Conservation (phyloP, 352 stramenopile species). For the Globisporangium iwayamae region DNA sequence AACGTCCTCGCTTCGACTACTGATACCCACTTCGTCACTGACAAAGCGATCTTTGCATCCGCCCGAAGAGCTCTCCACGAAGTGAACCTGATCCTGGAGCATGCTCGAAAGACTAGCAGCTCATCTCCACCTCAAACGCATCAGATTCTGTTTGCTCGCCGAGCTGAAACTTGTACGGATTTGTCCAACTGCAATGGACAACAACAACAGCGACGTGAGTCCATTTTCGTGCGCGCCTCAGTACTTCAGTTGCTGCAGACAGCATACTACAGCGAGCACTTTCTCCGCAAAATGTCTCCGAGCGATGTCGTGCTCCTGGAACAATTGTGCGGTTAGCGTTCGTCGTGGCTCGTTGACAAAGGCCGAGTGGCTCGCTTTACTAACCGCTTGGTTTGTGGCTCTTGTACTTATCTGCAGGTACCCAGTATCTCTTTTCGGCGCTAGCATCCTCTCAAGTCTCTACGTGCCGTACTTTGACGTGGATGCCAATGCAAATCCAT, state of each 20-base stretch:
- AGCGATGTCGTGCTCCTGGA: constrained; percentile 21
- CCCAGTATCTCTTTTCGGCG: constrained; percentile 26
- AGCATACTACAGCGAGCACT: constrained; percentile 25
- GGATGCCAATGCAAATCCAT: neutral
- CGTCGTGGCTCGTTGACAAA: neutral
- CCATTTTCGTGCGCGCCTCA: constrained; percentile 30
- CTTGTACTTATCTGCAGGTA: constrained; percentile 24
- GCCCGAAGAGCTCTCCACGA: constrained; percentile 1
- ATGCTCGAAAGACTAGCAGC: neutral
- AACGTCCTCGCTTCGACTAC: constrained; percentile 14
- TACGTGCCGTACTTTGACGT: constrained; percentile 22
- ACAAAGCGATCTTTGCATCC: constrained; percentile 11
- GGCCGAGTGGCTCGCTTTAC: neutral
- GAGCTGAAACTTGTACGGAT: neutral
- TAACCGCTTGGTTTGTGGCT: neutral
- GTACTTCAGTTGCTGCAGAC: constrained; percentile 44
- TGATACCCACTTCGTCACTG: constrained; percentile 1
- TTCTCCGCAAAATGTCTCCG: constrained; percentile 20
- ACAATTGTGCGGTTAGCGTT: constrained; percentile 25
- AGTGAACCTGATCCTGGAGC: constrained; percentile 2
- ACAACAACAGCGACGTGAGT: constrained; percentile 3
- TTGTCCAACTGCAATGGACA: neutral
- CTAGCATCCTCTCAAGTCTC: constrained; percentile 25
- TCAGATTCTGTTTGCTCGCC: neutral
- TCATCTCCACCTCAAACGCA: neutral